Conservation (phyloP, 805 yeast species). For the Kuraishia borneana region DNA sequence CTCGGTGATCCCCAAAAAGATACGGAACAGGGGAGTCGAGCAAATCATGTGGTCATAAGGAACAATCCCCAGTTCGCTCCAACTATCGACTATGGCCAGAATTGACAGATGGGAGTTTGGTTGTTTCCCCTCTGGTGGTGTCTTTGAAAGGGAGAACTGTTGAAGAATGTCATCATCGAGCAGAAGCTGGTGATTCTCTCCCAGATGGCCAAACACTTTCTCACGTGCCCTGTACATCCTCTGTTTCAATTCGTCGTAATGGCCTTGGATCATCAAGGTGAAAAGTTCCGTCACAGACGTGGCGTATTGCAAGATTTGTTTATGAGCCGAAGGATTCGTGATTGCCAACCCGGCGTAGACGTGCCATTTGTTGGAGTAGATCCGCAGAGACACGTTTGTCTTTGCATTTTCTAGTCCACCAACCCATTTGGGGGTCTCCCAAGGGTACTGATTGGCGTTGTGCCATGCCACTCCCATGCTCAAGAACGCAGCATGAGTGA, state of each 20-base stretch:
- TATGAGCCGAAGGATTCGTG: constrained; percentile 89
- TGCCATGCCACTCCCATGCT: constrained; percentile 98
- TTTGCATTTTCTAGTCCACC: constrained; percentile 97
- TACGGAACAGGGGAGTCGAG: constrained; percentile 87
- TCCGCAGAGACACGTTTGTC: constrained; percentile 83
- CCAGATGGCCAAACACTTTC: constrained; percentile 63
- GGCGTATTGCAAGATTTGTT: constrained; percentile 84
- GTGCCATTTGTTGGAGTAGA: constrained; percentile 92
- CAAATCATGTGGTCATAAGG: constrained; percentile 97
- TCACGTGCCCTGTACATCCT: constrained; percentile 59
- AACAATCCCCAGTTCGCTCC: constrained; percentile 75
- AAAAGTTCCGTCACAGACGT: constrained; percentile 74
- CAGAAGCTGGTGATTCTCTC: constrained; percentile 42
- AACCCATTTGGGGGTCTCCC: constrained; percentile 77
- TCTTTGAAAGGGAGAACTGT: constrained; percentile 64
- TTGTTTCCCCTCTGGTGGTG: constrained; percentile 52
- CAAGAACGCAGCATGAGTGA: constrained; percentile 93
- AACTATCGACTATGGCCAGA: constrained; percentile 86
- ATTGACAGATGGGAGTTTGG: constrained; percentile 88
- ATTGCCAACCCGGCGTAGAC: constrained; percentile 97
- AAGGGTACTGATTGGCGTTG: constrained; percentile 72
- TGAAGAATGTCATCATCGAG: constrained; percentile 74
- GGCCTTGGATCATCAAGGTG: constrained; percentile 69
- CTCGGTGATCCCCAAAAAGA: constrained; percentile 89
- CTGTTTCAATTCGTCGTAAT: constrained; percentile 40